A percentile compares a stretch with the other conserved stretches of the same genome.
These are phyloP conservation scores for barrel medic (Medicago truncatula) DNA, from an alignment of 306 rosid species.

Conservation along the genomic window MtrunA17r5.0-ANR NC_053048.1:3727001-3727500, in stretches of 20 bases:
- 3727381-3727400: conserved; percentile 44
- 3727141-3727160: conserved; percentile 42
- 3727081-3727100: conserved; percentile 76
- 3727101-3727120: conserved; percentile 51
- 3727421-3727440: conserved; percentile 23
- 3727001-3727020: conserved; percentile 51
- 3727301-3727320: not conserved
- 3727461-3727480: conserved; percentile 28
- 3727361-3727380: conserved; percentile 40
- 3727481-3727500: conserved; percentile 39
- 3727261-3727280: not conserved
- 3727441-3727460: conserved; percentile 45
- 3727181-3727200: conserved; percentile 1
- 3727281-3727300: not conserved
- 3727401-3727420: conserved; percentile 37
- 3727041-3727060: conserved; percentile 85
- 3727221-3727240: conserved; percentile 34
- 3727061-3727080: conserved; percentile 87
- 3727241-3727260: not conserved
- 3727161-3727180: conserved; percentile 32
- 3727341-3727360: not conserved
- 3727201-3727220: conserved; percentile 33
- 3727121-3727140: conserved; percentile 46
- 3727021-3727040: conserved; percentile 43
- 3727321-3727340: not conserved